Conservation (phyloP, 768 basidiomycete species). For the Saitozyma sp. region DNA sequence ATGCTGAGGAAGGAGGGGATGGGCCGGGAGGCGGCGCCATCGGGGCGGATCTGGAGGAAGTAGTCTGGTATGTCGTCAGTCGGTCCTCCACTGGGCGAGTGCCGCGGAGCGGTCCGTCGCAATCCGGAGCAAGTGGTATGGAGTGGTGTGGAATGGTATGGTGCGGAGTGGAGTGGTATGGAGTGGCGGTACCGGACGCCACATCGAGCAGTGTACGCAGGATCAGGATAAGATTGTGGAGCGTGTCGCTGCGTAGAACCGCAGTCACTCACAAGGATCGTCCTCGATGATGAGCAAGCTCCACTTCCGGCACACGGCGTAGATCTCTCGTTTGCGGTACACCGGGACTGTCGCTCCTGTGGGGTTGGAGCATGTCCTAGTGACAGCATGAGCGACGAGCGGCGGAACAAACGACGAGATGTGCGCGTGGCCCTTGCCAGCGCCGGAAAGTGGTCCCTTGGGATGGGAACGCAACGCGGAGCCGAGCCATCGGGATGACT, state of each 20-base stretch:
- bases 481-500: neutral
- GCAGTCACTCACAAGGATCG: conserved; percentile 56
- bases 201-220: no score
- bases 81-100: conserved; percentile 17
- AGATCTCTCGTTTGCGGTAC: conserved; percentile 70
- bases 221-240: no score
- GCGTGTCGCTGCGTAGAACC: no score
- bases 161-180: conserved; percentile 23
- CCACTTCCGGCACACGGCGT: conserved; percentile 73
- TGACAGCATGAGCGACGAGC: neutral
- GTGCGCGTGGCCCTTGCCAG: no score
- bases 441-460: no score
- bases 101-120: no score
- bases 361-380: conserved; percentile 68
- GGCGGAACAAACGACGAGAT: neutral
- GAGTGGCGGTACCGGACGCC: no score
- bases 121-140: no score
- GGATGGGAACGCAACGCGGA: neutral
- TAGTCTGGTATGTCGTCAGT: conserved; percentile 42
- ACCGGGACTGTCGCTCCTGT: conserved; percentile 67
- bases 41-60: conserved; percentile 38
- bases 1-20: conserved; percentile 31
- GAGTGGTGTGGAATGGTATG: no score
- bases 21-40: conserved; percentile 25
- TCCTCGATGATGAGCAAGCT: conserved; percentile 75